Percentiles rank a stretch among this genome's conserved stretches.
phyloP scores from a whole-genome alignment of 208 protist genomes.

The Crithidia fasciculata region DNA sequence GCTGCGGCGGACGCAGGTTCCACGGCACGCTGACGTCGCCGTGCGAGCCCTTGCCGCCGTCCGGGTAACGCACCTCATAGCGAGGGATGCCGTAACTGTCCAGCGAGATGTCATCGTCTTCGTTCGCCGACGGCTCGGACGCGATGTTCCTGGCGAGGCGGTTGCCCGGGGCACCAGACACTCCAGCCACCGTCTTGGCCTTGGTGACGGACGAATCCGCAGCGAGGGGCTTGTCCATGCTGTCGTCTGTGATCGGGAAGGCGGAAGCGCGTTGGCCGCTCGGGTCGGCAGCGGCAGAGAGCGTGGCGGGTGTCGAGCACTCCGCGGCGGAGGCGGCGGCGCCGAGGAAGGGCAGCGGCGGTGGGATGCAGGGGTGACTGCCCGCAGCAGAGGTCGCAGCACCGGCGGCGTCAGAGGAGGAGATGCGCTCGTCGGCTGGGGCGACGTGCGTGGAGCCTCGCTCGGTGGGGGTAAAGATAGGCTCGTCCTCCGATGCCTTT shows the following conservation, averaged over 20 bases:
- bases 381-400: neutral
- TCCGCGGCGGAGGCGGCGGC: neutral
- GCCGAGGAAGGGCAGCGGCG: constrained; percentile 4
- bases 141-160: constrained; percentile 14
- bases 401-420: neutral
- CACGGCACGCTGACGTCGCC: constrained; percentile 73
- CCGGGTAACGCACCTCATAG: constrained; percentile 60
- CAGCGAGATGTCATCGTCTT: constrained; percentile 47
- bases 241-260: neutral
- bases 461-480: constrained; percentile 11
- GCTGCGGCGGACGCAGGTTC: constrained; percentile 47
- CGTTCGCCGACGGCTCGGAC: neutral
- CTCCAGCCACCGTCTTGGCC: neutral
- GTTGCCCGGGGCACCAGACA: constrained; percentile 10
- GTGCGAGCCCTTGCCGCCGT: constrained; percentile 10
- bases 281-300: constrained; percentile 7
- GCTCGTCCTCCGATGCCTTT: constrained; percentile 7
- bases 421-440: neutral
- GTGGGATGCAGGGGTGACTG: neutral
- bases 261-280: constrained; percentile 2
- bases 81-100: constrained; percentile 74
- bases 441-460: neutral
- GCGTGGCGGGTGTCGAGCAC: constrained; percentile 4
- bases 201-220: constrained; percentile 5
- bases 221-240: constrained; percentile 19